A percentile compares a stretch with the other conserved stretches of the same genome.
phyloP scores from a whole-genome alignment of 768 basidiomycete species.

The Gloeostereum incarnatum region DNA sequence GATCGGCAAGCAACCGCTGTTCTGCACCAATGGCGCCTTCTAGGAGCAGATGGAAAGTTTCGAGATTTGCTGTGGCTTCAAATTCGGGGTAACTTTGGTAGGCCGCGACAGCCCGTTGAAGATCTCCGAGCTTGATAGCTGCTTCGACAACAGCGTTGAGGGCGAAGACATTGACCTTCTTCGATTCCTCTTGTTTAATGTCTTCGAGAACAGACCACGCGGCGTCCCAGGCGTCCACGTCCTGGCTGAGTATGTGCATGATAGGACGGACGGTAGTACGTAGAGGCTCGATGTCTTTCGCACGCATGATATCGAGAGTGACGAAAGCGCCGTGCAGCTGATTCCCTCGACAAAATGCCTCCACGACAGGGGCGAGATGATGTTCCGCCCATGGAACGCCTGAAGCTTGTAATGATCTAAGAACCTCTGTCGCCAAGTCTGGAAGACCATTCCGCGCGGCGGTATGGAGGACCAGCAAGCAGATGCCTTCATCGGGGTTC shows the following conservation, averaged over 20 bases:
- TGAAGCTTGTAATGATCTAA: slow-evolving; percentile 43
- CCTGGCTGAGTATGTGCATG: slow-evolving; percentile 31
- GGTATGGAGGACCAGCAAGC: slow-evolving; percentile 58
- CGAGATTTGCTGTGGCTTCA: slow-evolving; percentile 42
- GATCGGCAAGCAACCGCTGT: slow-evolving; percentile 61
- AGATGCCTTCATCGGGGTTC: slow-evolving; percentile 67
- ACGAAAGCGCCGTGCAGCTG: slow-evolving; percentile 56
- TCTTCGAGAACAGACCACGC: slow-evolving; percentile 58
- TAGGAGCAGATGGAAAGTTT: slow-evolving; percentile 64
- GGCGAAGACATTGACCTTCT: slow-evolving; percentile 40
- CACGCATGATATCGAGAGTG: slow-evolving; percentile 51
- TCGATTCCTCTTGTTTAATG: slow-evolving; percentile 36
- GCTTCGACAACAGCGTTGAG: slow-evolving; percentile 64
- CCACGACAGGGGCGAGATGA: slow-evolving; percentile 72
- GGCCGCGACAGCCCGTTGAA: slow-evolving; percentile 71
- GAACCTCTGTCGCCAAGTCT: slow-evolving; percentile 56
- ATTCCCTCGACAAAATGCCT: slow-evolving; percentile 54
- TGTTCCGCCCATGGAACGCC: slow-evolving; percentile 50
- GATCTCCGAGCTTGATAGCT: slow-evolving; percentile 47
- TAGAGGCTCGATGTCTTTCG: slow-evolving; percentile 37
- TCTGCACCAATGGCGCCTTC: slow-evolving; percentile 48
- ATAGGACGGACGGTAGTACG: slow-evolving; percentile 47
- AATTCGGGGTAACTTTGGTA: slow-evolving; percentile 58
- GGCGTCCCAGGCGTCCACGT: slow-evolving; percentile 47
- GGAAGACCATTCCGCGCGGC: slow-evolving; percentile 68